Conservation (phyloP, 1,139 yeast genomes). For the Suhomyces yuchorum region DNA sequence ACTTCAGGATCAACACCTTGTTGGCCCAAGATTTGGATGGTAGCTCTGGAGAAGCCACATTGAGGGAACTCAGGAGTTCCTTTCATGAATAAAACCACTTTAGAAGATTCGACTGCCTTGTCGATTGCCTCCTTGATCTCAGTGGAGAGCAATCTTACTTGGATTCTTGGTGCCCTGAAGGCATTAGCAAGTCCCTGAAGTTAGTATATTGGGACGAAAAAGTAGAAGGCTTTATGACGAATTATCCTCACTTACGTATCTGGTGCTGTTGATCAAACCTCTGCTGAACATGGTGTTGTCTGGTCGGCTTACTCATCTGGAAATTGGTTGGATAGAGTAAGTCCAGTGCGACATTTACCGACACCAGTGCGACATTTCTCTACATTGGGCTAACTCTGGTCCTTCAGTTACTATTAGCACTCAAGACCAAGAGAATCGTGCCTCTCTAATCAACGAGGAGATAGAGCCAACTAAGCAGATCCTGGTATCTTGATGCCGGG, state of each 20-base stretch:
- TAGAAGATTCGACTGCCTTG: slow-evolving; percentile 81
- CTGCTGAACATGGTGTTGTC: slow-evolving; percentile 27
- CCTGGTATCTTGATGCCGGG: too few species aligned
- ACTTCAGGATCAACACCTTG: slow-evolving; percentile 96
- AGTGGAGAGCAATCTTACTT: slow-evolving; percentile 61
- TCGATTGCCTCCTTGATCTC: slow-evolving; percentile 85
- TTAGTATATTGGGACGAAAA: slow-evolving; percentile 9
- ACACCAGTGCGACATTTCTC: background rate
- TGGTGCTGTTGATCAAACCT: slow-evolving; percentile 22
- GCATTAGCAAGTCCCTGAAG: slow-evolving; percentile 12
- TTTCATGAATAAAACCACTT: slow-evolving; percentile 93
- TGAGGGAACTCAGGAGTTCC: slow-evolving; percentile 98
- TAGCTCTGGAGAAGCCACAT: slow-evolving; percentile 96
- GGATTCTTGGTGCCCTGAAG: slow-evolving; percentile 11
- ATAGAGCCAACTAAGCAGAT: too few species aligned
- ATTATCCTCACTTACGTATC: slow-evolving; percentile 24
- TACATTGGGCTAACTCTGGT: too few species aligned
- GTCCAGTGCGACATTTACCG: slow-evolving; percentile 7
- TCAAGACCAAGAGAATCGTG: too few species aligned
- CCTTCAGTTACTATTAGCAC: too few species aligned
- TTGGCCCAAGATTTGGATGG: slow-evolving; percentile 89
- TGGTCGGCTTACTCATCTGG: slow-evolving; percentile 14
- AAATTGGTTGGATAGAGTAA: slow-evolving; percentile 7
- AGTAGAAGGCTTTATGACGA: background rate
- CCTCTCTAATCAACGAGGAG: too few species aligned